Evolutionary conservation across 78 protist genomes (phyloP), one percentile per base, ranked within the genome.

Genomic region (Chrysochromulina parva): DNA sequence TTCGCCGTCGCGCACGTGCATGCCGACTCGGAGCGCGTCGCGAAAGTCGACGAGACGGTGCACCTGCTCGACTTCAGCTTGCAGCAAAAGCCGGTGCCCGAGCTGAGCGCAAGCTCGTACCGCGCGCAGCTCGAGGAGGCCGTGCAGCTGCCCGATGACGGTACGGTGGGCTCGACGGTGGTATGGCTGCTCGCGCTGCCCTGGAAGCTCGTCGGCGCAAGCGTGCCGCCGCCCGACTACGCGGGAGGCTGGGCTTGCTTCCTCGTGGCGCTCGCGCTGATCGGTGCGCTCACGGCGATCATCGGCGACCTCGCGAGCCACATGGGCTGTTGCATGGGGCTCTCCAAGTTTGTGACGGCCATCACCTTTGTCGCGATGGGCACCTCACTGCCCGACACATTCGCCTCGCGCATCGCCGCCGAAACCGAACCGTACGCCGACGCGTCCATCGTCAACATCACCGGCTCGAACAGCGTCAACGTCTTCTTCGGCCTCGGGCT

Each of bases 321-420:
- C 62, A 2, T 81, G 16, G 93, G 90, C 59, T 91, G 93, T 59
- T 1, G 28, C 47, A 28, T 91, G 62, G 90, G 84, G 19, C 62
- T 91, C 47, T 0, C 14, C 50, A 58, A 62, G 24, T 19, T 85
- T 17, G 89, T 81, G 24, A 85, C 93, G 6, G 93, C 93, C 78
- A 91, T 91, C 90, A 91, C 93, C 22, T 38, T 91, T 1, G 93
- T 91, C 38, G 93, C 93, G 62, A 48, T 91, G 60, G 93, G 93
- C 58, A 91, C 93, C 52, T 91, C 93, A 50, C 67, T 91, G 62
- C 93, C 93, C 14, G 93, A 91, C 93, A 91, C 93, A 53, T 91
- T 91, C 58, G 93, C 93, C 9, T 85, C 90, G 48, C 2, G 16
- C 52, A 80, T 17, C 26, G 93, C 93, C 55, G 89, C 89, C n/a